These are phyloP conservation scores for Colletotrichum musicola DNA, from an alignment of 2,329 filamentous ascomycete species.

Conservation along the genomic window DNA sequence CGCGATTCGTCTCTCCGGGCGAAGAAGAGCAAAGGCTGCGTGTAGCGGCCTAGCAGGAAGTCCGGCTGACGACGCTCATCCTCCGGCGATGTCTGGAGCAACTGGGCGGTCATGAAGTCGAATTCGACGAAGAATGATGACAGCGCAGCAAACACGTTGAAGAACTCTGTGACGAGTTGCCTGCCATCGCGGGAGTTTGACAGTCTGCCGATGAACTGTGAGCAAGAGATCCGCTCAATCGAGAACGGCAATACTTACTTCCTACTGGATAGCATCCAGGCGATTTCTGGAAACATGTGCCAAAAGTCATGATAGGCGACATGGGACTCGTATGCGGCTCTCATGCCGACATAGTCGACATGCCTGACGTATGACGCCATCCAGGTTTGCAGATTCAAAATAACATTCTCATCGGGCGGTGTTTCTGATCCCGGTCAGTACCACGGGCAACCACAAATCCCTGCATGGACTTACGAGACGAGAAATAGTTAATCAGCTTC, in stretches of 20 bases:
- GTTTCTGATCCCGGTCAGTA: slow-evolving; percentile 53
- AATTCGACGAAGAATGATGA: slow-evolving; percentile 65
- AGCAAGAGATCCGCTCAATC: background rate
- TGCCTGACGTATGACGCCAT: slow-evolving; percentile 61
- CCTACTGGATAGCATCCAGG: slow-evolving; percentile 52
- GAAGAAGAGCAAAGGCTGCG: slow-evolving; percentile 57
- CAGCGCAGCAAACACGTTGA: slow-evolving; percentile 59
- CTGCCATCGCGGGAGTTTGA: slow-evolving; percentile 37
- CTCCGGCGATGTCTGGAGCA: slow-evolving; percentile 27
- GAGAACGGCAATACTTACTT: slow-evolving; percentile 19
- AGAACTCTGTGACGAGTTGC: slow-evolving; percentile 52
- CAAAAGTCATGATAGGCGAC: slow-evolving; percentile 63
- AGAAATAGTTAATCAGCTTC: slow-evolving; percentile 54
- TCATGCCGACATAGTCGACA: slow-evolving; percentile 49
- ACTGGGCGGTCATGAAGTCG: slow-evolving; percentile 54
- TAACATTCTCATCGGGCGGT: slow-evolving; percentile 57
- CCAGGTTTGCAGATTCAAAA: slow-evolving; percentile 63
- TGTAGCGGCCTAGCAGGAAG: slow-evolving; percentile 58
- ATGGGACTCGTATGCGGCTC: slow-evolving; percentile 57
- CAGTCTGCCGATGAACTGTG: slow-evolving; percentile 10
- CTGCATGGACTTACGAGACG: slow-evolving; percentile 43
- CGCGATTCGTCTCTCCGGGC: slow-evolving; percentile 42
- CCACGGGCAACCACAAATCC: background rate
- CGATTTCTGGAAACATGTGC: slow-evolving; percentile 63
- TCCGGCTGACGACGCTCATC: slow-evolving; percentile 52